phyloP scores from a whole-genome alignment of 768 basidiomycete species.

The Termitomyces sp. region DNA sequence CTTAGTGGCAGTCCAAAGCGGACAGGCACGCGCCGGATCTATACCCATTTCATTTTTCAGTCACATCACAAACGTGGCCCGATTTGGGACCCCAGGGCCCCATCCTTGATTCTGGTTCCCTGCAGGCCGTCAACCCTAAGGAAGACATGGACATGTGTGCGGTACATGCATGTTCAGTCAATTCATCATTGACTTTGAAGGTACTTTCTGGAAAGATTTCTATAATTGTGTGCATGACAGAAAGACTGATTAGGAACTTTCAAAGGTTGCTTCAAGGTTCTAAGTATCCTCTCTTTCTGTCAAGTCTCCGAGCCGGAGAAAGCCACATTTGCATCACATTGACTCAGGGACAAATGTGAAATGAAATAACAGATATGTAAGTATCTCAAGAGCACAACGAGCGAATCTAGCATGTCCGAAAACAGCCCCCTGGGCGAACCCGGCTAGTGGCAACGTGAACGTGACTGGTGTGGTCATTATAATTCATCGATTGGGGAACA shows the following conservation, averaged over 20 bases:
- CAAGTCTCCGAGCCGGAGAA: neutral
- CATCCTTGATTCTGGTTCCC: no score
- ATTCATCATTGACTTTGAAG: neutral
- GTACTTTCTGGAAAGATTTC: neutral
- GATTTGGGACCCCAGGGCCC: neutral
- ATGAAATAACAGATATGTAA: neutral
- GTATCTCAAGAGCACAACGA: neutral
- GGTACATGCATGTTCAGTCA: neutral
- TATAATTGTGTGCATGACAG: neutral
- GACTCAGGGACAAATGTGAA: neutral
- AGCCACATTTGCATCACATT: neutral
- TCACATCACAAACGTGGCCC: neutral
- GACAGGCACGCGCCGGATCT: slow-evolving; percentile 2
- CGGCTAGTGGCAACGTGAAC: neutral
- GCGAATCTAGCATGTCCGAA: neutral
- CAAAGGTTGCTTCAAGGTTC: neutral
- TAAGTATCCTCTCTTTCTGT: neutral
- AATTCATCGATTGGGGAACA: neutral
- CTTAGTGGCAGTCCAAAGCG: neutral
- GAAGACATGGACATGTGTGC: no score
- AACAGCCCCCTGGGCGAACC: neutral
- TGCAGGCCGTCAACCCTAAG: no score
- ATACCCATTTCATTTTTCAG: neutral
- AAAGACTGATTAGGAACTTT: neutral
- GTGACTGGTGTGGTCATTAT: neutral